Base-by-base conservation (phyloP, 257 asterid species). In the Nicotiana tomentosiformis region DNA sequence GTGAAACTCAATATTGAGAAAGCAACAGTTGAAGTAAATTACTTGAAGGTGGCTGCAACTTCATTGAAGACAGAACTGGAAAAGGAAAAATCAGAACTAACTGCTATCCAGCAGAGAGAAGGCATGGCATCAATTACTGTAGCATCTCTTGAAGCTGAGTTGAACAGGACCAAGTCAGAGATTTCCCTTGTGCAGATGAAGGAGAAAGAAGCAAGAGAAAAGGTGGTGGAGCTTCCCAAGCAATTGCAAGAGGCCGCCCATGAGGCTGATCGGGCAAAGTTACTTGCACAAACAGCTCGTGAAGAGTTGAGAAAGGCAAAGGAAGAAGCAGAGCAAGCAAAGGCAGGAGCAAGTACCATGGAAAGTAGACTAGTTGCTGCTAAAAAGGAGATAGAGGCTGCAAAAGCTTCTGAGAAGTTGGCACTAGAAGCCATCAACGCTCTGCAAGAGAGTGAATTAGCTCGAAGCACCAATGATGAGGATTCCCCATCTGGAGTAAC, bases 381-480 rank as follows among this genome's bases (percentile, higher is more conserved):
- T 66, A 88, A 85, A 37, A 94, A 94, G 92, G 98, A 96, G 89
- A 93, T 94, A 37, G 98, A 96, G 85, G 98, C 98, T 6, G 93
- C 98, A 29, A 93, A 90, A 86, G 97, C 97, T 64, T 90, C 97
- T 0, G 99, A 94, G 91, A 94, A 91, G 85, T 74, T 96, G 87
- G 99, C 98, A 5, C 49, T 94, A n/a, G 97, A 97, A 18, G 98
- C 97, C 61, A 94, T 94, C 80, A 93, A 82, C 10, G 99, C 97
- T 0, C 81, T 94, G 82, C 86, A 84, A 77, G 99, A 93, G 93
- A 94, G 99, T 49, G 98, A 96, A 87, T 87, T 94, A 15, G 88
- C 93, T 74, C 88, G 83, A 82, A 86, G 62, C 43, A 84, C 83
- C 49, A 80, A 87, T 7, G 82, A 82, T 1, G 92, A 84, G 53